These are phyloP conservation scores for Akebia trifoliata DNA, from an alignment of 164 flowering plant species.

Conservation along the genomic window DNA sequence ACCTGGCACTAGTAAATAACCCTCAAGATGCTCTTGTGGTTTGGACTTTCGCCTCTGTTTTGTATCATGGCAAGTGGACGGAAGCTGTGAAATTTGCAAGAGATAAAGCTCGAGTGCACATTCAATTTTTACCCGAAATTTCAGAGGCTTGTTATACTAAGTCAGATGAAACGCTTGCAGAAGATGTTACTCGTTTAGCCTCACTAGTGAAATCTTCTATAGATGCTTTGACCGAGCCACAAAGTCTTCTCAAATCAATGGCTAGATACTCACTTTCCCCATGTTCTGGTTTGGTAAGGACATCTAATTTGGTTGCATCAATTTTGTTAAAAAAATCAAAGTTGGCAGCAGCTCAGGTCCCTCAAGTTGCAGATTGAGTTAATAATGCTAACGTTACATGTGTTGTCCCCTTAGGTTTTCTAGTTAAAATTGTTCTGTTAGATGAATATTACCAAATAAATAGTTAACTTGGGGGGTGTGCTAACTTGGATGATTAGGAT, in stretches of 20 bases:
- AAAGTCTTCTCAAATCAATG: conserved; percentile 34
- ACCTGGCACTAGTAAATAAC: conserved; percentile 57
- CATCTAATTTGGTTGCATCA: neutral
- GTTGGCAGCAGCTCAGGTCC: neutral
- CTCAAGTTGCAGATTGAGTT: too few species aligned
- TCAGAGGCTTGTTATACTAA: conserved; percentile 20
- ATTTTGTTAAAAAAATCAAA: neutral
- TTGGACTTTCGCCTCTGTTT: conserved; percentile 58
- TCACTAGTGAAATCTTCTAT: conserved; percentile 41
- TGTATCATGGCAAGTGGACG: conserved; percentile 64
- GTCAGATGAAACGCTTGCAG: conserved; percentile 56
- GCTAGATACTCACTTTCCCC: conserved; percentile 32
- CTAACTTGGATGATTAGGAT: neutral
- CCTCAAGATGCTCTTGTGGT: conserved; percentile 73
- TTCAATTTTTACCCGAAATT: conserved; percentile 57
- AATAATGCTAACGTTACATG: too few species aligned
- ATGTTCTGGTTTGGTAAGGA: conserved; percentile 53
- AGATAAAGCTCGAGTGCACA: conserved; percentile 30
- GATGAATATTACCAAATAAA: too few species aligned
- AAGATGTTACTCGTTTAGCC: conserved; percentile 49
- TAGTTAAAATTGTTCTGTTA: too few species aligned
- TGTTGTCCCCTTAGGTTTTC: too few species aligned
- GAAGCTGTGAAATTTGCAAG: conserved; percentile 62
- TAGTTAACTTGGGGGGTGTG: too few species aligned
- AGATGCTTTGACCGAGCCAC: conserved; percentile 29